A percentile compares a stretch with the other conserved stretches of the same genome.
These are phyloP conservation scores for Fusarium sp. DNA, from an alignment of 2,329 filamentous ascomycete genomes.

Conservation along the genomic window DNA sequence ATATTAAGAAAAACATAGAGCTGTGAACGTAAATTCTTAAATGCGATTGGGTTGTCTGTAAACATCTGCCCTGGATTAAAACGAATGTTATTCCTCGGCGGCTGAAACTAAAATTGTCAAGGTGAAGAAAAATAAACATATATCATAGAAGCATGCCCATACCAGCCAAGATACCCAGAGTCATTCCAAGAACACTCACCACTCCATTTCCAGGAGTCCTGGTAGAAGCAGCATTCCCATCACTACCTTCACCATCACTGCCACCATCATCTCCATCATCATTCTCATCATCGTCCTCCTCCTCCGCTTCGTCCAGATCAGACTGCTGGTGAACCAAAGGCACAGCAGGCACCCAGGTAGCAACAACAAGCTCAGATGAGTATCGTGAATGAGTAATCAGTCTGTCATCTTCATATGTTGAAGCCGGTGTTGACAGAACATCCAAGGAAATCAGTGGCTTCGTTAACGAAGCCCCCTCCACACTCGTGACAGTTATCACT, in stretches of 20 bases:
- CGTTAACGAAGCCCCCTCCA: not conserved
- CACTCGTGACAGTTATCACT: not conserved
- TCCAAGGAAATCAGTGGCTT: not conserved
- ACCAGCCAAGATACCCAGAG: not conserved
- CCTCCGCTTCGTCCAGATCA: not conserved
- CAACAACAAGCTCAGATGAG: not conserved
- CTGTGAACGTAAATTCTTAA: not conserved
- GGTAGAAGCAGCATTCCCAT: not conserved
- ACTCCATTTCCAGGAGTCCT: not conserved
- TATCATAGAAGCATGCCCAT: conserved; percentile 4
- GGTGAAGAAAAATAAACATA: not conserved
- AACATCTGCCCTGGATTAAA: not conserved
- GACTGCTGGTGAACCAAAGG: not conserved
- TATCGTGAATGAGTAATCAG: not conserved
- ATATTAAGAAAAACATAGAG: not conserved
- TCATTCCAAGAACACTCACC: not conserved
- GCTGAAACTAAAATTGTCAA: not conserved
- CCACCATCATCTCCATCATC: not conserved
- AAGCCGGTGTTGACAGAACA: not conserved
- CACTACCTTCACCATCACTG: not conserved
- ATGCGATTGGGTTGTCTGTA: not conserved
- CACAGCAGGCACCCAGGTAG: not conserved
- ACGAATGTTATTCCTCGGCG: not conserved
- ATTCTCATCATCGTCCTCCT: not conserved
- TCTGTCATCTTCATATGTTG: not conserved